Evolutionary conservation across 371 early-diverging fungal genomes (phyloP).

Genomic region (Mucor irregularis): DNA sequence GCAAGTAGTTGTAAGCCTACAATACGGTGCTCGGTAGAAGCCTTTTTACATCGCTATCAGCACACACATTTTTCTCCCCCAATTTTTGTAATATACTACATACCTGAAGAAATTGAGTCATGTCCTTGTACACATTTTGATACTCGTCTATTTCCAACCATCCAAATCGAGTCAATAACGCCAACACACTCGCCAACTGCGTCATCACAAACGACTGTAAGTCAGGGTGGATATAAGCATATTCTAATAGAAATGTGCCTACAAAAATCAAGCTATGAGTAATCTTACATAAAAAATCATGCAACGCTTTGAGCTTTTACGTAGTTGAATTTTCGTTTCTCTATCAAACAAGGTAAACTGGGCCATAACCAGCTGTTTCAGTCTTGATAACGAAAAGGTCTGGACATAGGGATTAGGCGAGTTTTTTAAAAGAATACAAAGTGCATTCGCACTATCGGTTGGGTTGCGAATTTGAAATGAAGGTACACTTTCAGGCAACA

Average conservation of each 20-base stretch:
- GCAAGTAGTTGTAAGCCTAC: slow-evolving; percentile 59
- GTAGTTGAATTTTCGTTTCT: slow-evolving; percentile 62
- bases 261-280: neutral
- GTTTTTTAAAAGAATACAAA: slow-evolving; percentile 68
- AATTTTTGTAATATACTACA: too few species aligned
- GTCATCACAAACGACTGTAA: slow-evolving; percentile 65
- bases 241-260: slow-evolving; percentile 64
- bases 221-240: slow-evolving; percentile 59
- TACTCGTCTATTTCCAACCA: slow-evolving; percentile 77
- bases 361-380: slow-evolving; percentile 65
- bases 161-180: slow-evolving; percentile 74
- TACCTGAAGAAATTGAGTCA: slow-evolving; percentile 69
- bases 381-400: slow-evolving; percentile 65
- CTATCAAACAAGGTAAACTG: slow-evolving; percentile 65
- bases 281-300: neutral
- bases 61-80: too few species aligned
- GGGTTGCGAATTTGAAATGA: slow-evolving; percentile 58
- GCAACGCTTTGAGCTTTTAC: slow-evolving; percentile 34
- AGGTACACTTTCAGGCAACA: slow-evolving; percentile 18
- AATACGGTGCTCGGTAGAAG: slow-evolving; percentile 57
- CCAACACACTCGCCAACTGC: slow-evolving; percentile 66
- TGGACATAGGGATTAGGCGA: slow-evolving; percentile 68
- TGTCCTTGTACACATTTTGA: slow-evolving; percentile 57
- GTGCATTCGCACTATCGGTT: slow-evolving; percentile 62
- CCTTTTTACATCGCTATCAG: too few species aligned